Evolutionary conservation across 2,329 filamentous ascomycete genomes (phyloP), one percentile per base, ranked within the genome.

Genomic region (Talaromyces sp.): DNA sequence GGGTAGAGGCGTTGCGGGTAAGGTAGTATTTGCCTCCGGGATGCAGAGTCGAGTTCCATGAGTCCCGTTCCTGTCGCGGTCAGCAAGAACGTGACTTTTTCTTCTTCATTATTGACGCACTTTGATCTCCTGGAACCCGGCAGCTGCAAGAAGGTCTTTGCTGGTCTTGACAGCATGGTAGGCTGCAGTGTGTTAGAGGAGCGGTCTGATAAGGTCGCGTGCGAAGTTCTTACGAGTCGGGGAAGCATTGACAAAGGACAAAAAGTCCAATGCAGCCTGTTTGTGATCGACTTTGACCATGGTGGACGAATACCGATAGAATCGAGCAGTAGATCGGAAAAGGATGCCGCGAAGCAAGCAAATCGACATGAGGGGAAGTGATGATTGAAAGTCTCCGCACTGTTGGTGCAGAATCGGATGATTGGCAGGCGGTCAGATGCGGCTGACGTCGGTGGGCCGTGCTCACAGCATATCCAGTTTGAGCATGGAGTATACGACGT

Each of bases 11-110:
- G 78, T 98, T 98, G 66, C 93, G 89, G 54, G 93, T 98, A 70
- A 97, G 85, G 79, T 93, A 97, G 82, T 98, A 98, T 78, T 96
- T 97, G 65, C 93, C 93, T 64, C 93, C 93, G 24, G 92, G 91
- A 60, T 86, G 84, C 64, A 96, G 84, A 52, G 83, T 85, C 1
- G 88, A 86, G 14, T 89, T 84, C 93, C 95, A 98, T 53, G 89
- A 87, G 71, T 97, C 91, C 69, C 90, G 89, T 78, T 98, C 93
- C 81, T 87, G 49, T 52, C 24, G 4, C 26, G 14, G 49, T 52
- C 24, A 52, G 55, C 14, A 11, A 31, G 17, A 51, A 19, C 24
- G 26, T 50, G 19, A 6, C 26, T 27, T 6, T 32, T 38, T 26
- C 29, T 6, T 27, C n/a, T 11, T n/a, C 11, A 27, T 57, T 46